Evolutionary conservation across 2,329 filamentous ascomycete species (phyloP).

Genomic region (Claviceps sp.): DNA sequence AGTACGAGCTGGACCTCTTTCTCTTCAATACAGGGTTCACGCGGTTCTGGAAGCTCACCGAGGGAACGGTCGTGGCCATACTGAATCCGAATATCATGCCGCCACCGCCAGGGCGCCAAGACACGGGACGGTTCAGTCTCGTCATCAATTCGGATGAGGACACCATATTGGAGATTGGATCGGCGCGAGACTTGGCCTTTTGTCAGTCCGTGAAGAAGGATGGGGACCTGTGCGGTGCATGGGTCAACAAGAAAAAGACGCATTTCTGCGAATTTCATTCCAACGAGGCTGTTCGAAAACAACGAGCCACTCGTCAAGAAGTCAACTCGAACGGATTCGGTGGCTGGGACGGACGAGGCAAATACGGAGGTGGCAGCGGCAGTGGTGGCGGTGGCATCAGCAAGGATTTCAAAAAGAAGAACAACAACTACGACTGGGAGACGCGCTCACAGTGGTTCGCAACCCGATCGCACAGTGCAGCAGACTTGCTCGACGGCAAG

Average conservation of each 20-base stretch:
- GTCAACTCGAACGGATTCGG: slow-evolving; percentile 55
- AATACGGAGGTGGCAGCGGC: slow-evolving; percentile 10
- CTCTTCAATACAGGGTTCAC: slow-evolving; percentile 85
- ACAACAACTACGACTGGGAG: slow-evolving; percentile 41
- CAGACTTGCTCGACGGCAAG: slow-evolving; percentile 52
- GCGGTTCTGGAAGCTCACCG: slow-evolving; percentile 83
- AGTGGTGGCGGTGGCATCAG: background rate
- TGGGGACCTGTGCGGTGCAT: slow-evolving; percentile 64
- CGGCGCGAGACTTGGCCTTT: slow-evolving; percentile 71
- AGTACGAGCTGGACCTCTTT: slow-evolving; percentile 83
- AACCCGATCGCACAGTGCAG: slow-evolving; percentile 36
- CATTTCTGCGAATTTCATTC: slow-evolving; percentile 90
- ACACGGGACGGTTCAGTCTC: slow-evolving; percentile 75
- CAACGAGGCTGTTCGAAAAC: slow-evolving; percentile 64
- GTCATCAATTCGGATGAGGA: slow-evolving; percentile 78
- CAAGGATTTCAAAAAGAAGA: slow-evolving; percentile 10
- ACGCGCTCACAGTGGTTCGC: slow-evolving; percentile 46
- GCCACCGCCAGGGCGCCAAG: slow-evolving; percentile 58
- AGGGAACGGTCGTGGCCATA: slow-evolving; percentile 84
- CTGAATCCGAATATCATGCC: slow-evolving; percentile 88
- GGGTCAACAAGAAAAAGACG: slow-evolving; percentile 81
- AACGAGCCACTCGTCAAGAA: slow-evolving; percentile 54
- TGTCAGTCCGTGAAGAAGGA: slow-evolving; percentile 80
- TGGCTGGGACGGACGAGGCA: slow-evolving; percentile 16
- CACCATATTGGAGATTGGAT: slow-evolving; percentile 79